A percentile compares a stretch with the other conserved stretches of the same genome.
These are phyloP conservation scores for Neonectria punicea DNA, from an alignment of 2,329 filamentous ascomycete genomes.

Conservation along the genomic window DNA sequence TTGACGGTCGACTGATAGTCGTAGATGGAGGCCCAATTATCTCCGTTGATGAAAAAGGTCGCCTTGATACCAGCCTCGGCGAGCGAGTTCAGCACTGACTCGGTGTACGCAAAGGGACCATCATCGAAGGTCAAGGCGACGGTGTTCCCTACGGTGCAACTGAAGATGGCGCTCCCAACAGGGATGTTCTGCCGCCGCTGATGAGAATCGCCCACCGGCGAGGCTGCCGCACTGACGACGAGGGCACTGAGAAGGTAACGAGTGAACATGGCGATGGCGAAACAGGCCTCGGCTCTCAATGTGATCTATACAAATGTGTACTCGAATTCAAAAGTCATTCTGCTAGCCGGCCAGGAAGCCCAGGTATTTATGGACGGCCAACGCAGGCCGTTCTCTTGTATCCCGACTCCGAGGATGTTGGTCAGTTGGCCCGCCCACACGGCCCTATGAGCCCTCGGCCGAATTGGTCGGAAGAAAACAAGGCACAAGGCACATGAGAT, in stretches of 20 bases:
- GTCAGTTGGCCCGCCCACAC: constrained; percentile 1
- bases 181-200: constrained; percentile 14
- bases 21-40: constrained; percentile 31
- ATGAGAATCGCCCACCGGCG: background rate
- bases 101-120: constrained; percentile 51
- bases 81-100: constrained; percentile 46
- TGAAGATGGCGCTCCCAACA: constrained; percentile 32
- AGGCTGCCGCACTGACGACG: background rate
- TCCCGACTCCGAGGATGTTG: background rate
- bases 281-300: background rate
- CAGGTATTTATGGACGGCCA: constrained; percentile 9
- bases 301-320: constrained; percentile 5
- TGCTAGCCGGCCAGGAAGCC: background rate
- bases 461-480: background rate
- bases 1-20: constrained; percentile 30
- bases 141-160: constrained; percentile 39
- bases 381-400: background rate
- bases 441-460: background rate
- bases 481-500: constrained; percentile 1
- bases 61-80: constrained; percentile 39
- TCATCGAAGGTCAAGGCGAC: constrained; percentile 55
- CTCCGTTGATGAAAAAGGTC: constrained; percentile 43
- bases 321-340: background rate
- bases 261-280: background rate
- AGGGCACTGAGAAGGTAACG: background rate